Evolutionary conservation across 176 grass and related monocot species (phyloP).

Genomic region (Canna indica): DNA sequence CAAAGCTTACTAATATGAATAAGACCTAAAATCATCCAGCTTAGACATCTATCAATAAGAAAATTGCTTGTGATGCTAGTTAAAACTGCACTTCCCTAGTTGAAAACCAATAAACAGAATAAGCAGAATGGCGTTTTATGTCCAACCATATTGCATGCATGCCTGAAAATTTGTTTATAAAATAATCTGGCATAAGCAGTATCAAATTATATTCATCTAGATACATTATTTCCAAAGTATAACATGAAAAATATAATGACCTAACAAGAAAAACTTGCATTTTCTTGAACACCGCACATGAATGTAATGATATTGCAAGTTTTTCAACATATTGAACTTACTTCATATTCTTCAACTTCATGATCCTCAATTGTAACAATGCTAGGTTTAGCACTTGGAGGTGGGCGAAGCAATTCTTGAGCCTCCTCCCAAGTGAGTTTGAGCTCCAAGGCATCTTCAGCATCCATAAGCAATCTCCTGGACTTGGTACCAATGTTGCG

Average conservation of each 20-base stretch:
- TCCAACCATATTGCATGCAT: background rate
- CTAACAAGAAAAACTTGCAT: background rate
- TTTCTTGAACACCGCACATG: background rate
- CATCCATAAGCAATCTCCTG: conserved; percentile 78
- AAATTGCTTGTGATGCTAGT: background rate
- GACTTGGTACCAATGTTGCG: conserved; percentile 82
- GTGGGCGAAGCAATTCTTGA: conserved; percentile 89
- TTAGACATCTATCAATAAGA: background rate
- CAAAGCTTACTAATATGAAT: too few species aligned
- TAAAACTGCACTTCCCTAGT: background rate
- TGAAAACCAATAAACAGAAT: background rate
- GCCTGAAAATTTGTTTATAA: background rate
- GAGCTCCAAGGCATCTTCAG: conserved; percentile 81
- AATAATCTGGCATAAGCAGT: too few species aligned
- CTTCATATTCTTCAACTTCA: conserved; percentile 99
- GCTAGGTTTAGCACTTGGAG: conserved; percentile 69
- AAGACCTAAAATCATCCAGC: background rate
- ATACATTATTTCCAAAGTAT: too few species aligned
- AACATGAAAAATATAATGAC: too few species aligned
- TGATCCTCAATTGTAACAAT: conserved; percentile 90
- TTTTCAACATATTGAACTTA: conserved; percentile 29
- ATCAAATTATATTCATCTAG: background rate
- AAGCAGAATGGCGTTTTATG: background rate
- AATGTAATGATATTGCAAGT: background rate
- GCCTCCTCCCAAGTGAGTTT: conserved; percentile 93